Evolutionary conservation across 805 yeast genomes (phyloP).

Genomic region (Ogataea nonfermentans): DNA sequence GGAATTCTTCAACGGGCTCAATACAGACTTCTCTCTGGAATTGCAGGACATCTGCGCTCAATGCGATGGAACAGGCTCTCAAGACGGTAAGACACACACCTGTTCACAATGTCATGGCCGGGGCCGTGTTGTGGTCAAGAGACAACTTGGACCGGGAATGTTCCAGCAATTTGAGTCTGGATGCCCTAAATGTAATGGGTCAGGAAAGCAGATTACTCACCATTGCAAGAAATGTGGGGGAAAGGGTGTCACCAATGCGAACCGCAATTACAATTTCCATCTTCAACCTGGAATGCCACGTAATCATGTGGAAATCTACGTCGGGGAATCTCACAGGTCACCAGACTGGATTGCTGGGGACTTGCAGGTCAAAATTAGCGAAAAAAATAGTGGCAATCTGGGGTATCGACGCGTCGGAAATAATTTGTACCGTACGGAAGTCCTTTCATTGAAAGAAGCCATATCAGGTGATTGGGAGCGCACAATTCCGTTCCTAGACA

Average conservation of each 20-base stretch:
- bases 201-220: slow-evolving; percentile 63
- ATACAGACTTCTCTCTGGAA: slow-evolving; percentile 56
- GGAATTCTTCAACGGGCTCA: slow-evolving; percentile 71
- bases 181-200: slow-evolving; percentile 80
- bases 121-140: slow-evolving; percentile 62
- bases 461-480: slow-evolving; percentile 79
- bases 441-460: slow-evolving; percentile 69
- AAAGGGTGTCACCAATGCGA: slow-evolving; percentile 53
- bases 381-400: slow-evolving; percentile 53
- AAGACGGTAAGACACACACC: slow-evolving; percentile 64
- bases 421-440: slow-evolving; percentile 79
- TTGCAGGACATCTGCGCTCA: slow-evolving; percentile 73
- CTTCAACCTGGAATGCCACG: slow-evolving; percentile 71
- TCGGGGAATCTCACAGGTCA: slow-evolving; percentile 78
- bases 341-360: slow-evolving; percentile 88
- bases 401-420: slow-evolving; percentile 84
- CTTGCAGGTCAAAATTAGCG: slow-evolving; percentile 58
- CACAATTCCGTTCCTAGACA: slow-evolving; percentile 63
- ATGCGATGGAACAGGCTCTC: slow-evolving; percentile 84
- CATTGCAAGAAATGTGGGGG: slow-evolving; percentile 75
- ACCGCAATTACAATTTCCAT: slow-evolving; percentile 57
- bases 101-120: slow-evolving; percentile 74
- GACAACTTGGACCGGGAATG: slow-evolving; percentile 89
- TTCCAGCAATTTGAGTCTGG: slow-evolving; percentile 76
- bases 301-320: slow-evolving; percentile 52